Evolutionary conservation across 2,329 filamentous ascomycete species (phyloP).

Genomic region (Aureobasidium sp.): DNA sequence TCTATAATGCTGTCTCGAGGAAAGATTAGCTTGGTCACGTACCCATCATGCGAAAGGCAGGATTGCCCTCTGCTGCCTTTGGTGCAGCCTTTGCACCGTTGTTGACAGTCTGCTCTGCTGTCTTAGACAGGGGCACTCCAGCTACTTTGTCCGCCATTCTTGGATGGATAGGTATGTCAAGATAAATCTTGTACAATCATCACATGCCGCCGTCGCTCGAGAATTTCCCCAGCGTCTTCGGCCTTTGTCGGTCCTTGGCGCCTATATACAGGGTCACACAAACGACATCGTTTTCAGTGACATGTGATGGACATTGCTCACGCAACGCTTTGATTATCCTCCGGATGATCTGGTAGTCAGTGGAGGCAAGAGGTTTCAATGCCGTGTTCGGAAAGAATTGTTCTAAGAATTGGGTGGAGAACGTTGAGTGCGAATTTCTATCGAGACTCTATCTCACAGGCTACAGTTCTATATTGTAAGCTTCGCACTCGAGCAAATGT

Average conservation of each 20-base stretch:
- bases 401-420: too few species aligned
- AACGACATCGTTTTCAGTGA: neutral
- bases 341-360: too few species aligned
- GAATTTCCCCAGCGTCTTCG: slow-evolving; percentile 1
- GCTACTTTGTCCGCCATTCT: slow-evolving; percentile 1
- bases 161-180: neutral
- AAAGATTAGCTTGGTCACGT: slow-evolving; percentile 13
- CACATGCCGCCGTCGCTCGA: slow-evolving; percentile 5
- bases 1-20: neutral
- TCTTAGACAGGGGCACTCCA: neutral
- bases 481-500: neutral
- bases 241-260: neutral
- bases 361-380: too few species aligned
- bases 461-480: too few species aligned
- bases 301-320: neutral
- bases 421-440: too few species aligned
- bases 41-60: slow-evolving; percentile 65
- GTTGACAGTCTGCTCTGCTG: neutral
- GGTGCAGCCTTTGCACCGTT: neutral
- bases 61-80: slow-evolving; percentile 47
- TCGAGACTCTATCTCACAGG: too few species aligned
- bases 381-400: too few species aligned
- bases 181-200: neutral
- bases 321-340: too few species aligned
- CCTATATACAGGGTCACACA: neutral